Percentiles rank a stretch among this genome's conserved stretches.
Conservation (phyloP, 1,139 yeast genomes). For the Debaryomycetaceae sp. region DNA sequence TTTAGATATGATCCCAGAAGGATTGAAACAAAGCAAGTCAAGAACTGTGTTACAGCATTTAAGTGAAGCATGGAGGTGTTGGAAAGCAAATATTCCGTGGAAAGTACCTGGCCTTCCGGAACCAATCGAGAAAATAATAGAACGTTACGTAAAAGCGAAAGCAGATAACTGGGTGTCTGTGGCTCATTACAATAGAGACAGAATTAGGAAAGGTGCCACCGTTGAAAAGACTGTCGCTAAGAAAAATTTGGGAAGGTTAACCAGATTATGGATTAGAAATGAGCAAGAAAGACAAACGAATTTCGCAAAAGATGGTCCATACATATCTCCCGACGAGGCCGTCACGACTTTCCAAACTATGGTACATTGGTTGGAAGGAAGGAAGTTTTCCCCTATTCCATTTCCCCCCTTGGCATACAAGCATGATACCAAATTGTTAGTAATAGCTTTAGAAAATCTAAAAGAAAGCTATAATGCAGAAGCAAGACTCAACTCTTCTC, state of each 20-base stretch:
- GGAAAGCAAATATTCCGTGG: conserved; percentile 99
- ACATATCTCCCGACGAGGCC: conserved; percentile 82
- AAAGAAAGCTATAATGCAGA: conserved; percentile 84
- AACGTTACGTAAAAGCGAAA: conserved; percentile 87
- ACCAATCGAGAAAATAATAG: conserved; percentile 82
- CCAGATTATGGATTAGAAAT: conserved; percentile 87
- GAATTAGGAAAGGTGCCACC: conserved; percentile 82
- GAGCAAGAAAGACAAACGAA: conserved; percentile 87
- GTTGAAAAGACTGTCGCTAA: conserved; percentile 93
- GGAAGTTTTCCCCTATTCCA: conserved; percentile 84
- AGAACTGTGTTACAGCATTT: conserved; percentile 88
- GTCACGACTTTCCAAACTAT: conserved; percentile 80
- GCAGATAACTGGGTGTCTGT: conserved; percentile 97
- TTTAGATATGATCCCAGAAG: conserved; percentile 95
- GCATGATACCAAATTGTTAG: conserved; percentile 87
- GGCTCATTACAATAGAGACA: conserved; percentile 88
- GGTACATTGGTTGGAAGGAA: conserved; percentile 90
- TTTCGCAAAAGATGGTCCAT: conserved; percentile 86
- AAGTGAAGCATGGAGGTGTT: conserved; percentile 98
- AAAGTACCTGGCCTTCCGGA: conserved; percentile 94
- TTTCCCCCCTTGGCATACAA: conserved; percentile 92
- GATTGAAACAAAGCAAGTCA: conserved; percentile 82
- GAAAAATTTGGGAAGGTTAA: conserved; percentile 86
- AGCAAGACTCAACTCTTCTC: conserved; percentile 77
- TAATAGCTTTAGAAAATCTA: conserved; percentile 83